A percentile compares a stretch with the other conserved stretches of the same genome.
phyloP scores from a whole-genome alignment of 1,139 yeast genomes.

The Taphrina pruni region DNA sequence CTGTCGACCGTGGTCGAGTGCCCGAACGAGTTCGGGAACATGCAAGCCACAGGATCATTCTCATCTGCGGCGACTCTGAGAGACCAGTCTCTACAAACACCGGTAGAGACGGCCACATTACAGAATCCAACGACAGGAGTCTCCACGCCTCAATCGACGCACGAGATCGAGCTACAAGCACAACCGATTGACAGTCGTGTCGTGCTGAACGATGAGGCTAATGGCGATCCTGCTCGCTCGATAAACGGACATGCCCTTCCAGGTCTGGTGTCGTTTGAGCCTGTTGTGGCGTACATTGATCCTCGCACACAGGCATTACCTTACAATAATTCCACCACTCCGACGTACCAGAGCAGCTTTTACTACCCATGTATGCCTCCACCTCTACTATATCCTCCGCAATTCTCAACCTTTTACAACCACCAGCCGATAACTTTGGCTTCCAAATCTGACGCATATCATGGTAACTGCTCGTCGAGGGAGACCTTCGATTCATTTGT shows the following conservation, averaged over 20 bases:
- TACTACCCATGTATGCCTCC: slow-evolving; percentile 14
- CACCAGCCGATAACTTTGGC: slow-evolving; percentile 7
- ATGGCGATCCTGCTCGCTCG: neutral
- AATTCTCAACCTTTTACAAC: neutral
- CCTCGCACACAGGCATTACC: slow-evolving; percentile 4
- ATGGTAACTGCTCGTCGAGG: neutral
- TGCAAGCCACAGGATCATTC: slow-evolving; percentile 1
- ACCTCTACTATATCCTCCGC: slow-evolving; percentile 1
- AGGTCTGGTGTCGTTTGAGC: slow-evolving; percentile 12
- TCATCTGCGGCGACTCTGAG: neutral
- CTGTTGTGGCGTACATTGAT: slow-evolving; percentile 14
- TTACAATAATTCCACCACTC: slow-evolving; percentile 9
- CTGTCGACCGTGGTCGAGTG: neutral
- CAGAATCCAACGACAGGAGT: neutral
- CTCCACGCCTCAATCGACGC: neutral
- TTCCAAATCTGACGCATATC: slow-evolving; percentile 3
- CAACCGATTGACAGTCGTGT: neutral
- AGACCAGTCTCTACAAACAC: neutral
- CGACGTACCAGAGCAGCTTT: slow-evolving; percentile 7
- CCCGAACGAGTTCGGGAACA: neutral
- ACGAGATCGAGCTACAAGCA: neutral
- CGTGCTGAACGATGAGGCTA: neutral
- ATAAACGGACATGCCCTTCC: slow-evolving; percentile 3
- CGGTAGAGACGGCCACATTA: neutral
- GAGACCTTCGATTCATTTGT: neutral